These are phyloP conservation scores for cucumber (Cucumis sativus) DNA, from an alignment of 306 rosid species.

Conservation along the genomic window Cucumber_9930_V3 NC_026661.2:17674501-17675000, in stretches of 20 bases:
- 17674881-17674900: background rate
- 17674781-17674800: too few relatives aligned
- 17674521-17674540: slow-evolving; percentile 5
- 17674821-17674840: too few relatives aligned
- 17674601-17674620: background rate
- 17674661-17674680: background rate
- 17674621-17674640: background rate
- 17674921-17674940: background rate
- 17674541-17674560: background rate
- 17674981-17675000: background rate
- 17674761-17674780: too few relatives aligned
- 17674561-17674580: background rate
- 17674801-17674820: too few relatives aligned
- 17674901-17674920: background rate
- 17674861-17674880: background rate
- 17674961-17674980: background rate
- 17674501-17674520: background rate
- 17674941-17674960: background rate
- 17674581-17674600: background rate
- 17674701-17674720: background rate
- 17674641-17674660: background rate
- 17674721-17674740: background rate
- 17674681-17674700: too few relatives aligned
- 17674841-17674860: too few relatives aligned
- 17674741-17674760: too few relatives aligned